phyloP scores from a whole-genome alignment of 768 basidiomycete species.

The Neoboletus magnificus region DNA sequence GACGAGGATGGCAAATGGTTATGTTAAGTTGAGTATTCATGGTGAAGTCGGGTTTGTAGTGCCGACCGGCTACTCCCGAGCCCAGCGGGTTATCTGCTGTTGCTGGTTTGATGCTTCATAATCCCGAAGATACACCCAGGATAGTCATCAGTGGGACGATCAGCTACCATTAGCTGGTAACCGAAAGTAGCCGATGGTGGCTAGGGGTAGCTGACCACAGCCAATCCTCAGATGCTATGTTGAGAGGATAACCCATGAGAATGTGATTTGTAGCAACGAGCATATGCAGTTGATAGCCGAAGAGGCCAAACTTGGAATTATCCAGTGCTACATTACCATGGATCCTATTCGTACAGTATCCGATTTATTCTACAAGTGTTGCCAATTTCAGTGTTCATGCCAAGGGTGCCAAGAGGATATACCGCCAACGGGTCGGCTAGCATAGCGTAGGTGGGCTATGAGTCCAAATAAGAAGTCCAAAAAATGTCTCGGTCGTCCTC shows the following conservation, averaged over 20 bases:
- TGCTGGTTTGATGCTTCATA: neutral
- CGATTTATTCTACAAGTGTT: neutral
- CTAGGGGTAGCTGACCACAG: too few relatives aligned
- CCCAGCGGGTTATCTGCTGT: neutral
- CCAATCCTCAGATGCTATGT: too few relatives aligned
- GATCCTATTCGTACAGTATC: neutral
- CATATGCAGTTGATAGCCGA: too few relatives aligned
- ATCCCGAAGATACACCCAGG: neutral
- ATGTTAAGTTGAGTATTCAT: constrained; percentile 25
- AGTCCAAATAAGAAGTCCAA: neutral
- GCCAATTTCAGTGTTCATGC: neutral
- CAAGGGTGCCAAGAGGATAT: neutral
- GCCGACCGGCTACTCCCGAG: neutral
- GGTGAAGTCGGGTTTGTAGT: too few relatives aligned
- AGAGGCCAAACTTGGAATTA: neutral
- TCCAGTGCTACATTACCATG: neutral
- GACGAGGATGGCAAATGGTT: constrained; percentile 40
- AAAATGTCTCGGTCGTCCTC: neutral
- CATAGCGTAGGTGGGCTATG: neutral
- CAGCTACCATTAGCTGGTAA: too few relatives aligned
- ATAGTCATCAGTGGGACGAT: too few relatives aligned
- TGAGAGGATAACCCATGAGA: neutral
- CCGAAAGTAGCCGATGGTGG: neutral
- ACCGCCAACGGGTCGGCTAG: neutral
- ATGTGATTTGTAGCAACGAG: neutral